These are phyloP conservation scores for Galeopsis tetrahit DNA, from an alignment of 257 asterid species.

Conservation along the genomic window DNA sequence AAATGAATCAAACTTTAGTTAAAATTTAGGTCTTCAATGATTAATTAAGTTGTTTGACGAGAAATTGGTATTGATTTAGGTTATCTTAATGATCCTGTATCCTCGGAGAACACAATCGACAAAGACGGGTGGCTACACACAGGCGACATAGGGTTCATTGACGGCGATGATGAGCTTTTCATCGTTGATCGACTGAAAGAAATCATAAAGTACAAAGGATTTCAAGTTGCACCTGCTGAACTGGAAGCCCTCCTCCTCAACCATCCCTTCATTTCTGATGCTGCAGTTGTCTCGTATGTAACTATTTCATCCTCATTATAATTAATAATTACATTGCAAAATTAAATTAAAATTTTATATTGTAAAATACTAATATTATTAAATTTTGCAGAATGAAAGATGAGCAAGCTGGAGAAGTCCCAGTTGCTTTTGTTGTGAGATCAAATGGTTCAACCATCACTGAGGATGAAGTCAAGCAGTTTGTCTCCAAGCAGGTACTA, in stretches of 20 bases:
- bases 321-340: not conserved
- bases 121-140: slow-evolving; percentile 90
- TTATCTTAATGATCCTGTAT: slow-evolving; percentile 67
- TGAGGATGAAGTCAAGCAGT: slow-evolving; percentile 83
- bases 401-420: slow-evolving; percentile 89
- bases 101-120: slow-evolving; percentile 70
- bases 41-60: not conserved
- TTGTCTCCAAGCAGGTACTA: slow-evolving; percentile 49
- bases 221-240: slow-evolving; percentile 96
- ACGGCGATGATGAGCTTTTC: slow-evolving; percentile 82
- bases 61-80: slow-evolving; percentile 43
- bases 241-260: slow-evolving; percentile 77
- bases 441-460: slow-evolving; percentile 57
- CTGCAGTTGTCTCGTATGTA: slow-evolving; percentile 82
- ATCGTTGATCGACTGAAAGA: slow-evolving; percentile 88
- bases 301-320: not conserved
- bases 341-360: not conserved
- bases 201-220: slow-evolving; percentile 85
- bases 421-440: slow-evolving; percentile 83
- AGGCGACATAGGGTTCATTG: slow-evolving; percentile 84
- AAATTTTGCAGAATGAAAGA: slow-evolving; percentile 66
- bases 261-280: slow-evolving; percentile 75
- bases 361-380: not conserved
- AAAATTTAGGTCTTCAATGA: too few relatives aligned
- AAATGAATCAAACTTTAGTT: too few relatives aligned